Base-by-base conservation (phyloP, 2,329 filamentous ascomycete genomes). In the Rhinocladiella similis region DNA sequence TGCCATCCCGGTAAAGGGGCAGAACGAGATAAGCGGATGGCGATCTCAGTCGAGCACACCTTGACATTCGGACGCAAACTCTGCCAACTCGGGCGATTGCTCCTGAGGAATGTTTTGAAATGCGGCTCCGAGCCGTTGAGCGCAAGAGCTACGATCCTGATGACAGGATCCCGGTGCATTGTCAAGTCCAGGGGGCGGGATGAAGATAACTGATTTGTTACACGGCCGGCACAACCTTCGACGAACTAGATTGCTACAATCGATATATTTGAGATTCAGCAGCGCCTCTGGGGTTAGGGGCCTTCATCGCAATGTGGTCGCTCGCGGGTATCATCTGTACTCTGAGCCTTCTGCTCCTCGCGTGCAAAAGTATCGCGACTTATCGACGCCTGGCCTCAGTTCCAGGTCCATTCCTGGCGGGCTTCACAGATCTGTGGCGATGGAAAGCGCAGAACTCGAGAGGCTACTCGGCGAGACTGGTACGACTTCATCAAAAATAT, bases 341-440 rank as follows among this genome's bases (percentile, higher is more conserved):
- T 10, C 14, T 18, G 10, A 29, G 1, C 27, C 19, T 39, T 20
- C 14, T 39, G 9, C 29, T 50, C n/a, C 48, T 50, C 10, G 16
- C 35, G 1, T 29, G 20, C 27, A 42, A 42, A 19, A 19, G 16
- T 3, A 4, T 42, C 14, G 22, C 19, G 22, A 10, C 43, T 48
- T 59, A 59, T 29, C 35, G 29, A 33, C 53, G 48, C n/a, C 47
- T 59, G 3, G n/a, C 47, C 22, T 53, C 53, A 10, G 54, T 60
- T 51, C 89, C 90, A 0, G 89, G 89, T 0, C 89, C 86, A 0
- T 77, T 85, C 56, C 66, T 89, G 36, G 89, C 89, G 19, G 85
- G 74, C 2, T 77, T 82, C 54, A 88, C 86, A 12, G 83, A 92
- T 67, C 85, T 84, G 78, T 93, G 89, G 88, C 80, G 89, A 20